Conservation (phyloP, 1,284 basidiomycete species). For the Retiboletus flavoniger region DNA sequence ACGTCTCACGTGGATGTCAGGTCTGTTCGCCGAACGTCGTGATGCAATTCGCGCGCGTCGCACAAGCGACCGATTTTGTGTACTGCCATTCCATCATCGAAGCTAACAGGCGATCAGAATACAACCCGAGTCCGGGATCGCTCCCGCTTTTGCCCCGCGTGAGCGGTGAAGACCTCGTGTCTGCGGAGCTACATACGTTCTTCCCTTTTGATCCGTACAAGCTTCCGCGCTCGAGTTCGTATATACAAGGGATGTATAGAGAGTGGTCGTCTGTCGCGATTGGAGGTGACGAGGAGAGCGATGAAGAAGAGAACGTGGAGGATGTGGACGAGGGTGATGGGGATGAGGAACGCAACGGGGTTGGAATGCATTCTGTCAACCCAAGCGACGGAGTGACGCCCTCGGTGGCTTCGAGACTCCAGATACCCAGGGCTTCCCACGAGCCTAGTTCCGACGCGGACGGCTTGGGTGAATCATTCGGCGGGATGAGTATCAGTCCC, state of each 20-base stretch:
- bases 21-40: slow-evolving; percentile 91
- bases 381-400: not conserved
- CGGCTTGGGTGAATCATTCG: slow-evolving; percentile 62
- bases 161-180: slow-evolving; percentile 39
- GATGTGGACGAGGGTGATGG: slow-evolving; percentile 32
- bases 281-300: slow-evolving; percentile 66
- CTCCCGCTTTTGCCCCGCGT: slow-evolving; percentile 37
- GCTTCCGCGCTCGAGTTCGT: slow-evolving; percentile 70
- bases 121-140: slow-evolving; percentile 27
- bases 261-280: slow-evolving; percentile 79
- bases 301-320: slow-evolving; percentile 52
- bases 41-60: slow-evolving; percentile 91
- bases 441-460: slow-evolving; percentile 13
- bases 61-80: slow-evolving; percentile 87
- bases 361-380: not conserved
- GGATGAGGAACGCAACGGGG: not conserved
- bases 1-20: slow-evolving; percentile 36
- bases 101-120: slow-evolving; percentile 70
- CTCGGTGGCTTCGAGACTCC: slow-evolving; percentile 6
- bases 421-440: slow-evolving; percentile 20
- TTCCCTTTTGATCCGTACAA: slow-evolving; percentile 99
- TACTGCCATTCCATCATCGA: slow-evolving; percentile 96
- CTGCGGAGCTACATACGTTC: slow-evolving; percentile 85
- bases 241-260: slow-evolving; percentile 70
- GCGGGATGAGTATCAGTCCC: slow-evolving; percentile 79